A percentile compares a stretch with the other conserved stretches of the same genome.
phyloP scores from a whole-genome alignment of 2,329 filamentous ascomycete species.

The Tolypocladium paradoxum region DNA sequence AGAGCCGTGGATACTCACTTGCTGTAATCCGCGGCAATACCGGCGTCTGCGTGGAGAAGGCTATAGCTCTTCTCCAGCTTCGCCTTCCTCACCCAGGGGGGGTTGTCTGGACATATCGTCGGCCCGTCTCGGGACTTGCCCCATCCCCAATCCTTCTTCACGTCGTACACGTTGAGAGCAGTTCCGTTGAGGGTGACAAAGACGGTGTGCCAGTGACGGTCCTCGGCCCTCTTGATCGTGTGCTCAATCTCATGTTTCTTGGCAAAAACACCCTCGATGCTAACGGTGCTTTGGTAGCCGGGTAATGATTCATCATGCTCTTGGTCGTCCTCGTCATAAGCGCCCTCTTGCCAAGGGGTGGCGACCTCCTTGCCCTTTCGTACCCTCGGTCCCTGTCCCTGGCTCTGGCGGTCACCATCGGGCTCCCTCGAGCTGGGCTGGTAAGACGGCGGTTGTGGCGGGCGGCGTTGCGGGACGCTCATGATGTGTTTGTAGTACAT shows the following conservation, averaged over 20 bases:
- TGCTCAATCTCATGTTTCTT: slow-evolving; percentile 58
- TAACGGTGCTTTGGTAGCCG: slow-evolving; percentile 45
- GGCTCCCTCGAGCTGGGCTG: slow-evolving; percentile 12
- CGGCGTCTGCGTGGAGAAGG: slow-evolving; percentile 64
- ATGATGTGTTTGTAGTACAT: slow-evolving; percentile 41
- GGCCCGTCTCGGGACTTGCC: slow-evolving; percentile 37
- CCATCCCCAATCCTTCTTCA: slow-evolving; percentile 46
- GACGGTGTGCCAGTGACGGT: slow-evolving; percentile 53
- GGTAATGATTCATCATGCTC: slow-evolving; percentile 28
- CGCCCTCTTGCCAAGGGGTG: not conserved
- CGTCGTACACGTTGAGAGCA: slow-evolving; percentile 52
- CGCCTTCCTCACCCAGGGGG: slow-evolving; percentile 40
- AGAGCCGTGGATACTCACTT: slow-evolving; percentile 38
- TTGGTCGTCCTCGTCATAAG: slow-evolving; percentile 27
- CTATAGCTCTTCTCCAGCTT: slow-evolving; percentile 57
- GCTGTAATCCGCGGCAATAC: slow-evolving; percentile 61
- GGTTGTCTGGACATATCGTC: slow-evolving; percentile 37
- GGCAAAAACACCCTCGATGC: slow-evolving; percentile 45
- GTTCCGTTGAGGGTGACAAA: slow-evolving; percentile 59
- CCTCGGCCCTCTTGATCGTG: slow-evolving; percentile 49
- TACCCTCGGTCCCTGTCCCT: not conserved
- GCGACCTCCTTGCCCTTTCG: slow-evolving; percentile 8
- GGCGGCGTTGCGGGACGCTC: slow-evolving; percentile 30
- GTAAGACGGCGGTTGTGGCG: slow-evolving; percentile 37
- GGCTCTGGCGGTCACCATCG: slow-evolving; percentile 2